Conservation (phyloP, 306 rosid species). For the Pueraria montana region DNA sequence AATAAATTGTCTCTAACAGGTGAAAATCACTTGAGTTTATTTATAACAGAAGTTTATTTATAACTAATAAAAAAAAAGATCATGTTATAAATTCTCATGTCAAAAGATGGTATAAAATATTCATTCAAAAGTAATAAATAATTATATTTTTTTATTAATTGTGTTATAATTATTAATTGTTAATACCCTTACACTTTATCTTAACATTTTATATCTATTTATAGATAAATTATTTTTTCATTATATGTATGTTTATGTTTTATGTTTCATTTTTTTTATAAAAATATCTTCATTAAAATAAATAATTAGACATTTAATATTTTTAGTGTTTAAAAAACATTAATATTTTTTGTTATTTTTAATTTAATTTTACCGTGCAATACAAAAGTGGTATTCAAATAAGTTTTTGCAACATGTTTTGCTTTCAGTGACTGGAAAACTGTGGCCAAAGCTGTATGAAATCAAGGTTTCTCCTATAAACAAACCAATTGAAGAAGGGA, state of each 20-base stretch:
- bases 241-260: not conserved
- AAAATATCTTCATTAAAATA: not conserved
- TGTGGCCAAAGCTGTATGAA: slow-evolving; percentile 92
- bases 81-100: too few species aligned
- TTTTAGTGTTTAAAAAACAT: too few species aligned
- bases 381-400: not conserved
- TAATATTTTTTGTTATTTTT: not conserved
- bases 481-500: slow-evolving; percentile 50
- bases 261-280: too few species aligned
- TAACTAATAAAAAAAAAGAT: too few species aligned
- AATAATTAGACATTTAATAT: not conserved
- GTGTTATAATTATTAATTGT: too few species aligned
- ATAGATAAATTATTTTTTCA: not conserved
- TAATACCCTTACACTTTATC: not conserved
- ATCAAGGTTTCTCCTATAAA: slow-evolving; percentile 65
- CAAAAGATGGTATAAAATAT: too few species aligned
- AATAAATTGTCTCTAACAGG: too few species aligned
- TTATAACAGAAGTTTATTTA: too few species aligned
- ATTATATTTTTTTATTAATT: too few species aligned
- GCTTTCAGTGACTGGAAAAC: slow-evolving; percentile 88
- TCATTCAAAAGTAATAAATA: too few species aligned
- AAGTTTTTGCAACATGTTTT: slow-evolving; percentile 23
- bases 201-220: not conserved
- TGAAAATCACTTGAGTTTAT: too few species aligned
- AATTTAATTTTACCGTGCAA: not conserved